phyloP scores from a whole-genome alignment of 805 yeast genomes.

The Lipomyces spencermartinsiae region DNA sequence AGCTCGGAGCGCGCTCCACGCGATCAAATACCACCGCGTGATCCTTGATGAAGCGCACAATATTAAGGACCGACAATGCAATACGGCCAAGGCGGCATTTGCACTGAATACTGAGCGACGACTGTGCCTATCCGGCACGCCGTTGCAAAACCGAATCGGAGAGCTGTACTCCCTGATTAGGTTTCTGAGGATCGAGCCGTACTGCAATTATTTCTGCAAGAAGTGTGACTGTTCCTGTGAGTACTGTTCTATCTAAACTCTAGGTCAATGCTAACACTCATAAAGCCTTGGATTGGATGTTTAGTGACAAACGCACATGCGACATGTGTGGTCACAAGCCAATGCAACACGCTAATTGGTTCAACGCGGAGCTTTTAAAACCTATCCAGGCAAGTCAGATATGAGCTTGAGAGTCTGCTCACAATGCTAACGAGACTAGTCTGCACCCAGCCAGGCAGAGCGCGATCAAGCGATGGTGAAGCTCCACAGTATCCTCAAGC shows the following conservation, averaged over 20 bases:
- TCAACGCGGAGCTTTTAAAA: conserved; percentile 93
- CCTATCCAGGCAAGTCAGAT: conserved; percentile 72
- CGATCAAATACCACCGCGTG: conserved; percentile 78
- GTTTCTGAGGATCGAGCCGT: conserved; percentile 83
- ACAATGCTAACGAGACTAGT: conserved; percentile 45
- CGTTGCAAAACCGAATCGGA: conserved; percentile 94
- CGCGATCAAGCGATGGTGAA: conserved; percentile 79
- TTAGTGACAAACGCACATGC: conserved; percentile 82
- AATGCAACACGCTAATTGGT: conserved; percentile 93
- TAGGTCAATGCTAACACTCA: neutral
- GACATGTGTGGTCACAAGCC: conserved; percentile 88
- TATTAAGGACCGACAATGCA: conserved; percentile 91
- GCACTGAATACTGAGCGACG: conserved; percentile 70
- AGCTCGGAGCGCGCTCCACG: conserved; percentile 77
- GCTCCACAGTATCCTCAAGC: conserved; percentile 73
- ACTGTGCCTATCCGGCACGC: conserved; percentile 96
- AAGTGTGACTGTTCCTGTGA: conserved; percentile 75
- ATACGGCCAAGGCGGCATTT: conserved; percentile 92
- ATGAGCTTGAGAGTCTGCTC: neutral
- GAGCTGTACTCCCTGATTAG: conserved; percentile 92
- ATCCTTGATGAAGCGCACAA: conserved; percentile 97
- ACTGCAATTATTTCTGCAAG: conserved; percentile 89
- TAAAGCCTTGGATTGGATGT: conserved; percentile 76
- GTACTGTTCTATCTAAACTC: conserved; percentile 39
- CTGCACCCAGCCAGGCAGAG: conserved; percentile 76